Conservation (phyloP, 805 yeast species). For the Candida dajiaensis region DNA sequence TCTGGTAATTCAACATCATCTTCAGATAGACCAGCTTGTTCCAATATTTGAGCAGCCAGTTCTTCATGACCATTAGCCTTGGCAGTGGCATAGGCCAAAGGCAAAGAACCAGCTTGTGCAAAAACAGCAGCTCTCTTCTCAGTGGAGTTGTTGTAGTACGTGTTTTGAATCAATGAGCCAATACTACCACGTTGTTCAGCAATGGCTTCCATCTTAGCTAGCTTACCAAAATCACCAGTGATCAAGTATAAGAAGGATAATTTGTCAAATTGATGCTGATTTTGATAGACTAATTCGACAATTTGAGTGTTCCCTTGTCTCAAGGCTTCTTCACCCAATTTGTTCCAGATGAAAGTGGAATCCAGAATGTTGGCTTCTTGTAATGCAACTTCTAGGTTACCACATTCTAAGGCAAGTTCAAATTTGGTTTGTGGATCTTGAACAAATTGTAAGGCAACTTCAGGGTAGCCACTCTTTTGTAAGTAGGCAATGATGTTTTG, state of each 20-base stretch:
- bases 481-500: constrained; percentile 94
- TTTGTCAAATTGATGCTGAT: constrained; percentile 79
- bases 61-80: constrained; percentile 77
- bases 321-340: constrained; percentile 79
- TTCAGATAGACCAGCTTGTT: constrained; percentile 60
- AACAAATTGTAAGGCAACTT: constrained; percentile 94
- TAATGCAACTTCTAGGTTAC: constrained; percentile 81
- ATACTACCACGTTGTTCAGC: constrained; percentile 84
- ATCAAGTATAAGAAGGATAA: constrained; percentile 81
- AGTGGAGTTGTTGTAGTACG: constrained; percentile 68
- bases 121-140: constrained; percentile 71
- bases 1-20: constrained; percentile 62
- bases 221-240: constrained; percentile 73
- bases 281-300: constrained; percentile 85
- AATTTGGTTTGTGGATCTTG: constrained; percentile 95
- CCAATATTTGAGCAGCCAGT: constrained; percentile 65
- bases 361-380: constrained; percentile 80
- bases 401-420: constrained; percentile 92
- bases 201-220: constrained; percentile 80
- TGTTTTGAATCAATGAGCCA: constrained; percentile 75
- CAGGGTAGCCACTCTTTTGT: constrained; percentile 94
- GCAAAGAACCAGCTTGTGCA: constrained; percentile 71
- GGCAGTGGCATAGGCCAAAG: constrained; percentile 92
- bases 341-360: constrained; percentile 67
- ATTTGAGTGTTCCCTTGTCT: constrained; percentile 82